Conservation (phyloP, 2,329 filamentous ascomycete genomes). For the Aspergillus bombycis region DNA sequence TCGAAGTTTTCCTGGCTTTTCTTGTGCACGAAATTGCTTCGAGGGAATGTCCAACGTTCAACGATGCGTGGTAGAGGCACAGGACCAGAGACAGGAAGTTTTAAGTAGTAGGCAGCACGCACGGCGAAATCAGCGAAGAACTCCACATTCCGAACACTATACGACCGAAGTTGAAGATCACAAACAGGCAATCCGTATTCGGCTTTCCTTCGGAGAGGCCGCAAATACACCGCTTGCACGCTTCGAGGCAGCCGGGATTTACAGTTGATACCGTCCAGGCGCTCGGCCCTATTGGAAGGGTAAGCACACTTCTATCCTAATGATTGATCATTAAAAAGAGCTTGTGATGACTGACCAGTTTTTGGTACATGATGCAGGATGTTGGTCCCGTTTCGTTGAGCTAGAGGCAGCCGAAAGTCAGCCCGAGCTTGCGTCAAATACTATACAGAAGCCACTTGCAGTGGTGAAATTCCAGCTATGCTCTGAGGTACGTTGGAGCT, state of each 20-base stretch:
- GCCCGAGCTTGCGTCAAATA: neutral
- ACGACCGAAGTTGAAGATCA: slow-evolving; percentile 91
- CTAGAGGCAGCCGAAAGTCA: neutral
- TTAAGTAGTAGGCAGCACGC: slow-evolving; percentile 90
- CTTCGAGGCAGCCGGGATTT: slow-evolving; percentile 69
- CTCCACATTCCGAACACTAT: slow-evolving; percentile 84
- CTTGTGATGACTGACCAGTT: slow-evolving; percentile 11
- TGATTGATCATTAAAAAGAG: neutral
- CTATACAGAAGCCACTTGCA: neutral
- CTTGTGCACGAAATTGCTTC: slow-evolving; percentile 90
- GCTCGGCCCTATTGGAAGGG: slow-evolving; percentile 36
- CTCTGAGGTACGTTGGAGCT: neutral
- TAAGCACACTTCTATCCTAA: slow-evolving; percentile 2
- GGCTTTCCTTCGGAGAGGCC: slow-evolving; percentile 75
- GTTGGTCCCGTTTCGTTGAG: neutral
- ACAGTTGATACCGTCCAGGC: slow-evolving; percentile 36
- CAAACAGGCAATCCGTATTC: slow-evolving; percentile 80
- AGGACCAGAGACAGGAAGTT: slow-evolving; percentile 82
- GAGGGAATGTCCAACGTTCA: slow-evolving; percentile 93
- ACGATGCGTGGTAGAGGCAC: slow-evolving; percentile 82
- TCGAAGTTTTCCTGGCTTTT: slow-evolving; percentile 99
- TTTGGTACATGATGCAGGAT: slow-evolving; percentile 4
- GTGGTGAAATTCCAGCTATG: neutral
- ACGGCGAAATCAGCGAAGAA: slow-evolving; percentile 95
- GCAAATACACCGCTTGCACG: slow-evolving; percentile 83